phyloP scores from a whole-genome alignment of 106 monocot species.

The Phalaenopsis equestris region DNA sequence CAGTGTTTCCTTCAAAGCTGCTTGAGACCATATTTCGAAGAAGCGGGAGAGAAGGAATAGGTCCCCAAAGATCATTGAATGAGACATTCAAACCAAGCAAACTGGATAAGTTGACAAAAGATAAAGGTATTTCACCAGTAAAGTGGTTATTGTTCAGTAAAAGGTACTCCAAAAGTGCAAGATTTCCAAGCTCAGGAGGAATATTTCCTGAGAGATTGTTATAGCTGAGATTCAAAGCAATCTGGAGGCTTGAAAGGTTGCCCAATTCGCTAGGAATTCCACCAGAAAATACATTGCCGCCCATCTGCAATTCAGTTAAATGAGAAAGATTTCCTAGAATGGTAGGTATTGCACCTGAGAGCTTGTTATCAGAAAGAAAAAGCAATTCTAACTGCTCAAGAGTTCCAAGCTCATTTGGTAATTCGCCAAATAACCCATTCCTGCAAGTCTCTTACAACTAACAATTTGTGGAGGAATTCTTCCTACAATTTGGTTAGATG shows the following conservation, averaged over 20 bases:
- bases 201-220: slow-evolving; percentile 70
- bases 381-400: slow-evolving; percentile 72
- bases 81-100: slow-evolving; percentile 77
- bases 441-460: slow-evolving; percentile 60
- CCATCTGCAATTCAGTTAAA: slow-evolving; percentile 80
- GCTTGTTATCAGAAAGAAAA: slow-evolving; percentile 59
- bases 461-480: slow-evolving; percentile 52
- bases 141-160: slow-evolving; percentile 80
- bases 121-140: slow-evolving; percentile 70
- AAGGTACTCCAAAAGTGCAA: slow-evolving; percentile 57
- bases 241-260: slow-evolving; percentile 71
- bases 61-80: slow-evolving; percentile 75
- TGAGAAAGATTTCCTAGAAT: slow-evolving; percentile 68
- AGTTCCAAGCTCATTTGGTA: slow-evolving; percentile 63
- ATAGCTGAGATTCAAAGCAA: slow-evolving; percentile 86
- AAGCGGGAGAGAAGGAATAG: slow-evolving; percentile 46
- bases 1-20: slow-evolving; percentile 74
- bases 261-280: slow-evolving; percentile 72
- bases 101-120: slow-evolving; percentile 76
- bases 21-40: slow-evolving; percentile 57
- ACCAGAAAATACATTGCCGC: slow-evolving; percentile 77
- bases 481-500: slow-evolving; percentile 60
- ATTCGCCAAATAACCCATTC: slow-evolving; percentile 43
- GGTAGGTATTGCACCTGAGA: slow-evolving; percentile 62
- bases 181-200: slow-evolving; percentile 80